A percentile compares a stretch with the other conserved stretches of the same genome.
These are phyloP conservation scores for Purpureocillium lavendulum DNA, from an alignment of 2,329 filamentous ascomycete genomes.

Conservation along the genomic window DNA sequence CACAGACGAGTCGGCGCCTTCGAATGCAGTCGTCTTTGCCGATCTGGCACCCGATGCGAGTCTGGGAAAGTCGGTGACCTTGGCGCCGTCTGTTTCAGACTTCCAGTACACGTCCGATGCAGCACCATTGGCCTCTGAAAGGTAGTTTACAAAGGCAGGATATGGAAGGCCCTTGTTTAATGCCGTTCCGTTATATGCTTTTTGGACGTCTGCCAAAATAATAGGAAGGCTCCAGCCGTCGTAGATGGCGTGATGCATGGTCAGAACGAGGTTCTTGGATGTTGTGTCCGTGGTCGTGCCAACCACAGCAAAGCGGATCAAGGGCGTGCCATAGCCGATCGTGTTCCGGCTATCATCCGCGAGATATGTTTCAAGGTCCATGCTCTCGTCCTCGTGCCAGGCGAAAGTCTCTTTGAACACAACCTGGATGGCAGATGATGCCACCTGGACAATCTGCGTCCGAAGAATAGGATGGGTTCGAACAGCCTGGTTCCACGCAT, in stretches of 20 bases:
- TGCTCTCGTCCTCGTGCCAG: neutral
- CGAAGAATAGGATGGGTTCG: neutral
- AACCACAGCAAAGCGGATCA: slow-evolving; percentile 4
- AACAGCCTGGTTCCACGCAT: slow-evolving; percentile 13
- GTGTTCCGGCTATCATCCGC: neutral
- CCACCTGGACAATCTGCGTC: neutral
- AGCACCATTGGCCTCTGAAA: neutral
- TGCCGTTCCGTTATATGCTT: slow-evolving; percentile 2
- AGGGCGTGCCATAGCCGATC: slow-evolving; percentile 4
- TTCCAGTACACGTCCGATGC: neutral
- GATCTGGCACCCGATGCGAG: neutral
- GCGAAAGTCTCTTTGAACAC: neutral
- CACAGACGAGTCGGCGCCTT: slow-evolving; percentile 2
- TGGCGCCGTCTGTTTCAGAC: neutral
- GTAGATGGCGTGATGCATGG: slow-evolving; percentile 15
- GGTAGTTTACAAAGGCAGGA: slow-evolving; percentile 6
- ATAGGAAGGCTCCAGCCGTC: slow-evolving; percentile 12
- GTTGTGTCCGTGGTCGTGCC: neutral
- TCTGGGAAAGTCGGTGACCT: neutral
- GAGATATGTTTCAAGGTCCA: neutral
- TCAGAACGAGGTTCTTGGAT: slow-evolving; percentile 9
- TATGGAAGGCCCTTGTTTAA: slow-evolving; percentile 3
- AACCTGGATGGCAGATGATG: neutral
- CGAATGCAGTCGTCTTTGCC: neutral
- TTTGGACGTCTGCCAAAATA: slow-evolving; percentile 1